phyloP scores from a whole-genome alignment of 305 asterid genomes.

The Striga hermonthica region DNA sequence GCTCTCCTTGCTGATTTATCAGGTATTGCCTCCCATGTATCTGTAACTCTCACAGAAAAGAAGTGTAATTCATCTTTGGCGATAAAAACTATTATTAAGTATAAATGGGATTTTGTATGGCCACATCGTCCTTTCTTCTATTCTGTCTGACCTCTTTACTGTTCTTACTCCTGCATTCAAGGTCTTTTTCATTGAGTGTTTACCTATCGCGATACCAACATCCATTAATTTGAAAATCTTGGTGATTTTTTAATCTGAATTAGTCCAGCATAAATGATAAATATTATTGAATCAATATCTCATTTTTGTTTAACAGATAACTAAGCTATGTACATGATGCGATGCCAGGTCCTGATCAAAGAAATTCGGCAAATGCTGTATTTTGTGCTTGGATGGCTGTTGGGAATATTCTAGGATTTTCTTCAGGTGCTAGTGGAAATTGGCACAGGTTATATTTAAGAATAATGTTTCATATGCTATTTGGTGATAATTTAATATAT shows the following conservation, averaged over 20 bases:
- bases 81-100: background rate
- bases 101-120: constrained; percentile 14
- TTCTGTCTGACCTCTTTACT: too few species aligned
- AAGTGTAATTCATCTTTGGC: constrained; percentile 2
- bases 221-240: background rate
- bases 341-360: constrained; percentile 87
- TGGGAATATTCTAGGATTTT: constrained; percentile 97
- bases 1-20: constrained; percentile 99
- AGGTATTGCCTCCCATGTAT: constrained; percentile 46
- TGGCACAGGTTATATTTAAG: constrained; percentile 78
- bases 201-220: background rate
- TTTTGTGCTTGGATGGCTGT: constrained; percentile 99
- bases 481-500: constrained; percentile 20
- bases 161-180: background rate
- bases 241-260: constrained; percentile 10
- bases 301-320: constrained; percentile 20
- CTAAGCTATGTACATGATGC: constrained; percentile 23
- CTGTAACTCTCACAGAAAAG: constrained; percentile 25
- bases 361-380: constrained; percentile 89
- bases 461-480: constrained; percentile 24
- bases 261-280: constrained; percentile 8
- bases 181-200: background rate
- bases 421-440: constrained; percentile 94
- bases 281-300: constrained; percentile 9
- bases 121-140: background rate